Conservation (phyloP, 2,329 filamentous ascomycete species). For the Colletotrichum sublineola region DNA sequence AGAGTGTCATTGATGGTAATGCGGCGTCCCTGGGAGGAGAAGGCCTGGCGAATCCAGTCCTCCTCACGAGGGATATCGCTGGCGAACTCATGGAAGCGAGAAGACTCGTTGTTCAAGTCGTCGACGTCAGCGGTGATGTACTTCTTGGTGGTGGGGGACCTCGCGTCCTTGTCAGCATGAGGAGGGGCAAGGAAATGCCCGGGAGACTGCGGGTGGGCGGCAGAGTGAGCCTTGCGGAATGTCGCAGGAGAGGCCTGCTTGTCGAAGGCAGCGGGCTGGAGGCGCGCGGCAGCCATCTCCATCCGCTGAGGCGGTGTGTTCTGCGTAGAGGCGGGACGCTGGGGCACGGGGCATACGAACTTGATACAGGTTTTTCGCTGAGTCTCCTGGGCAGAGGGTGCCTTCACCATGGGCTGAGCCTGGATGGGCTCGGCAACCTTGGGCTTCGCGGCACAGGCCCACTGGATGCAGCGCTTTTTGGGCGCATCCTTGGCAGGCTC, state of each 20-base stretch:
- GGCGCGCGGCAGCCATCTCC: conserved; percentile 34
- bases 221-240: conserved; percentile 47
- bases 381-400: conserved; percentile 53
- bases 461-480: conserved; percentile 91
- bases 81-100: conserved; percentile 90
- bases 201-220: conserved; percentile 40
- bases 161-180: conserved; percentile 55
- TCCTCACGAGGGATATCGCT: conserved; percentile 85
- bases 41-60: conserved; percentile 86
- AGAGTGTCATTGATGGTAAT: conserved; percentile 92
- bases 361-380: conserved; percentile 76
- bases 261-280: conserved; percentile 16
- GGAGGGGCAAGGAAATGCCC: conserved; percentile 49
- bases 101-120: conserved; percentile 68
- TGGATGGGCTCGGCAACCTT: conserved; percentile 47
- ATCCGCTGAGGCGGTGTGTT: conserved; percentile 52
- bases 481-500: conserved; percentile 46
- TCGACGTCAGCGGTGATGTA: conserved; percentile 65
- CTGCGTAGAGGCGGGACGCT: conserved; percentile 59
- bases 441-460: conserved; percentile 81
- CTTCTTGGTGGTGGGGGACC: conserved; percentile 56
- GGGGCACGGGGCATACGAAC: conserved; percentile 75
- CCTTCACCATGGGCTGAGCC: conserved; percentile 50
- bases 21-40: conserved; percentile 73
- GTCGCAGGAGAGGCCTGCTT: conserved; percentile 42